Conservation (phyloP, 495 filamentous ascomycete genomes). For the Echria macrotheca region DNA sequence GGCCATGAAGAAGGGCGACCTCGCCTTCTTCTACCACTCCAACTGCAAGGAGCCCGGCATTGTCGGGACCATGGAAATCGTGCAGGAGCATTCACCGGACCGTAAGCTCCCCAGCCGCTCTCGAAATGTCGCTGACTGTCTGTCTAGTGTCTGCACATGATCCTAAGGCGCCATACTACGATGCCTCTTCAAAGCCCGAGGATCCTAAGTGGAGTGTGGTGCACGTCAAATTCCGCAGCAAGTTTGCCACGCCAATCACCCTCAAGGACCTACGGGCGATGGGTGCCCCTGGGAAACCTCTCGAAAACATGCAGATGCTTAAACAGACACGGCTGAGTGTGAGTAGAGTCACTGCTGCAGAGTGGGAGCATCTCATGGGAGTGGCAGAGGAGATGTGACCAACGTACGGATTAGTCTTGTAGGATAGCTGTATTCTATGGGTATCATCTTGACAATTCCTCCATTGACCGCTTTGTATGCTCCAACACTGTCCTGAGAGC, state of each 20-base stretch:
- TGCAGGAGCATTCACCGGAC: slow-evolving; percentile 73
- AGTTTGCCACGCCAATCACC: slow-evolving; percentile 66
- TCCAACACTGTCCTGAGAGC: slow-evolving; percentile 61
- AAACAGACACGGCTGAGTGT: slow-evolving; percentile 80
- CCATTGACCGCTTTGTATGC: slow-evolving; percentile 42
- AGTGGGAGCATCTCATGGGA: slow-evolving; percentile 77
- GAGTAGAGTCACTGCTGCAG: slow-evolving; percentile 60
- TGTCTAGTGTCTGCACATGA: slow-evolving; percentile 72
- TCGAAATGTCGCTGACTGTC: background rate
- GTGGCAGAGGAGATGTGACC: slow-evolving; percentile 37
- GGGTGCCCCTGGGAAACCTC: slow-evolving; percentile 50
- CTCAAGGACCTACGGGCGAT: slow-evolving; percentile 68
- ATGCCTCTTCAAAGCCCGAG: slow-evolving; percentile 64
- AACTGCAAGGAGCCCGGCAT: slow-evolving; percentile 88
- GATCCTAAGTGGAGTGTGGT: slow-evolving; percentile 86
- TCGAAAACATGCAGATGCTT: slow-evolving; percentile 80
- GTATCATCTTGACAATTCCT: slow-evolving; percentile 21
- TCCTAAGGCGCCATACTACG: slow-evolving; percentile 72
- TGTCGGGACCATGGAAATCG: slow-evolving; percentile 90
- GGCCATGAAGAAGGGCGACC: slow-evolving; percentile 83
- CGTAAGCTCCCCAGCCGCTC: slow-evolving; percentile 40
- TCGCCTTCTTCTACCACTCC: slow-evolving; percentile 97
- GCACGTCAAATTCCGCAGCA: slow-evolving; percentile 77
- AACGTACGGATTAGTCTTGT: background rate
- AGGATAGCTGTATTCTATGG: slow-evolving; percentile 3